Conservation (phyloP, 805 yeast genomes). For the Sungouiella blattae region DNA sequence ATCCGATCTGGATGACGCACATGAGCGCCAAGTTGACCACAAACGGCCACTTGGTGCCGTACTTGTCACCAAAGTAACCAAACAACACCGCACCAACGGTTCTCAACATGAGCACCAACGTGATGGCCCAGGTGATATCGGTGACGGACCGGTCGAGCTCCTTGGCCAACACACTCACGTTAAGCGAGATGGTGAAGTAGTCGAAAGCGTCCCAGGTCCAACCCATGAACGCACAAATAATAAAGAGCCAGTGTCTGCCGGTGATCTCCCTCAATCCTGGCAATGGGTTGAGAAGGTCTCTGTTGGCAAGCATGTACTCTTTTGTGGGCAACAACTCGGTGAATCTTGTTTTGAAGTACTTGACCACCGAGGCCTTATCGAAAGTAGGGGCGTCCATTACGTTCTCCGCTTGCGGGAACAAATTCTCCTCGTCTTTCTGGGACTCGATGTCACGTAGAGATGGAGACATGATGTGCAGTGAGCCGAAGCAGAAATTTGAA, state of each 20-base stretch:
- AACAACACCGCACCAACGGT: conserved; percentile 9
- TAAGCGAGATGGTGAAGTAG: conserved; percentile 9
- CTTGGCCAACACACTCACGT: conserved; percentile 3
- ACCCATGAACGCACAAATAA: conserved; percentile 8
- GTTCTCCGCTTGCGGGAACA: conserved; percentile 1
- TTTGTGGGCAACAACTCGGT: conserved; percentile 13
- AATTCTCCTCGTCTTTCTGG: not conserved
- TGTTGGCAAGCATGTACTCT: conserved; percentile 13
- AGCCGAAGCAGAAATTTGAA: too few relatives aligned
- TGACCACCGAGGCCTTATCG: conserved; percentile 1
- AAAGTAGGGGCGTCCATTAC: conserved; percentile 8
- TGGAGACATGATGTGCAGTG: not conserved
- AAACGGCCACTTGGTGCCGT: conserved; percentile 11
- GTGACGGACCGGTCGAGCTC: conserved; percentile 5
- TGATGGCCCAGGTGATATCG: conserved; percentile 12
- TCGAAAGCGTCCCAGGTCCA: conserved; percentile 13
- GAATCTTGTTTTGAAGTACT: conserved; percentile 9
- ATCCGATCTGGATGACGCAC: conserved; percentile 7
- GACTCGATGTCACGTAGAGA: not conserved
- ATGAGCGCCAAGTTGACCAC: conserved; percentile 8
- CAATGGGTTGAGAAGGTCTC: conserved; percentile 19
- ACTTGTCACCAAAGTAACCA: conserved; percentile 9
- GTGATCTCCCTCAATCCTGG: conserved; percentile 9
- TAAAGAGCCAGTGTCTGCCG: conserved; percentile 8
- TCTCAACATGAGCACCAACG: conserved; percentile 12